Evolutionary conservation across 257 asterid genomes (phyloP), one percentile per base, ranked within the genome.

Genomic region (Oldenlandia corymbosa): DNA sequence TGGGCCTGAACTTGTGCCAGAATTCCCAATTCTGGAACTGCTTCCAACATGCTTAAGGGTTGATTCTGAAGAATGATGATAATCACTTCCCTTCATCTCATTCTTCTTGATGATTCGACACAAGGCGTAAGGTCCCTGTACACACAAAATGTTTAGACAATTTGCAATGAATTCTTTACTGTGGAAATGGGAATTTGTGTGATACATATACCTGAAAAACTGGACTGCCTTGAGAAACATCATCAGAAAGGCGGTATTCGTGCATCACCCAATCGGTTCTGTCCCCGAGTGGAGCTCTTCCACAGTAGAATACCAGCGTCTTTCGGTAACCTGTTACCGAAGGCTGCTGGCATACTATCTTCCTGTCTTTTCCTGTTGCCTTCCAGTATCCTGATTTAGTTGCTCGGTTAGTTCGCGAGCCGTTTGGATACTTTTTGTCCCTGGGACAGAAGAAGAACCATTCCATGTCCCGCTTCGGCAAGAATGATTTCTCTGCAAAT

Each of bases 321-420:
- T 80, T 80, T 36, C 83, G 78, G 62, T 66, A 80, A 4, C 83
- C 84, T 13, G 61, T 30, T 1, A 53, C 75, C 41, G 62, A 63
- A 36, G 86, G 65, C 45, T 75, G 73, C 50, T 75, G 76, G 62
- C 86, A 78, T 11, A 69, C 77, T 8, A 80, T 61, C 64, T 74
- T 78, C 59, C 77, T 46, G 68, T 80, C 86, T 65, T 78, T 80
- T 55, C 86, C 86, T 5, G 86, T 80, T 28, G 86, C 86, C 50
- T 80, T 78, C 86, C 86, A 80, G 79, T 80, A 80, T 43, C 86
- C 86, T 7, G 79, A 73, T 72, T 64, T 75, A 24, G 86, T 80
- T 53, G 86, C 83, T 60, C 86, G 73, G 26, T 80, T 80, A 5
- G 83, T 80, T 31, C 86, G 59, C 7, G 81, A 80, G 28, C 86